Percentiles rank a stretch among this genome's conserved stretches.
phyloP scores from a whole-genome alignment of 257 asterid species.

The Ilex aquifolium region DNA sequence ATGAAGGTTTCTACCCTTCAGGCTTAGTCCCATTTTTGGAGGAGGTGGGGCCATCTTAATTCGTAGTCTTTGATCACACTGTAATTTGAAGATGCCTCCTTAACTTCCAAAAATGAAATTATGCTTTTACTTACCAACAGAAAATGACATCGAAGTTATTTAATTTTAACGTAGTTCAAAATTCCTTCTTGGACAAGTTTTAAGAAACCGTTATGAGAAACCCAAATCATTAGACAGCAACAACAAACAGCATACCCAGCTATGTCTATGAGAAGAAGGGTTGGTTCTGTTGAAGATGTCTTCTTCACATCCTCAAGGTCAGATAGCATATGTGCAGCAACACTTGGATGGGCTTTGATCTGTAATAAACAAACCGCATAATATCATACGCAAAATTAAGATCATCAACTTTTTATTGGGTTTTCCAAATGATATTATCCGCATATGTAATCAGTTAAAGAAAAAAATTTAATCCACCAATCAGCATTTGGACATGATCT shows the following conservation, averaged over 20 bases:
- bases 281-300: conserved; percentile 72
- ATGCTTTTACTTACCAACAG: too few species aligned
- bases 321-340: conserved; percentile 64
- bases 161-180: too few species aligned
- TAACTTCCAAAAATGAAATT: too few species aligned
- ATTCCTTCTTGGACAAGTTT: too few species aligned
- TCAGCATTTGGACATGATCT: conserved; percentile 2
- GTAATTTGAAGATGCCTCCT: too few species aligned
- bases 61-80: too few species aligned
- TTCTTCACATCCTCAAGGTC: conserved; percentile 75
- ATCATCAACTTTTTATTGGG: neutral
- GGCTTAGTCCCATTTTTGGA: too few species aligned
- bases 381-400: neutral
- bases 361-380: conserved; percentile 20
- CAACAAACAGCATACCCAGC: conserved; percentile 57
- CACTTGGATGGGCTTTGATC: conserved; percentile 91
- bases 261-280: conserved; percentile 85
- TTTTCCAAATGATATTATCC: neutral
- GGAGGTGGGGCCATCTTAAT: too few species aligned
- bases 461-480: too few species aligned
- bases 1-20: too few species aligned
- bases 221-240: conserved; percentile 1
- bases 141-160: too few species aligned
- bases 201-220: neutral
- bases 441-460: too few species aligned